Percentiles rank a stretch among this genome's conserved stretches.
These are phyloP conservation scores for Sporothrix inflata DNA, from an alignment of 2,329 filamentous ascomycete species.

Conservation along the genomic window DNA sequence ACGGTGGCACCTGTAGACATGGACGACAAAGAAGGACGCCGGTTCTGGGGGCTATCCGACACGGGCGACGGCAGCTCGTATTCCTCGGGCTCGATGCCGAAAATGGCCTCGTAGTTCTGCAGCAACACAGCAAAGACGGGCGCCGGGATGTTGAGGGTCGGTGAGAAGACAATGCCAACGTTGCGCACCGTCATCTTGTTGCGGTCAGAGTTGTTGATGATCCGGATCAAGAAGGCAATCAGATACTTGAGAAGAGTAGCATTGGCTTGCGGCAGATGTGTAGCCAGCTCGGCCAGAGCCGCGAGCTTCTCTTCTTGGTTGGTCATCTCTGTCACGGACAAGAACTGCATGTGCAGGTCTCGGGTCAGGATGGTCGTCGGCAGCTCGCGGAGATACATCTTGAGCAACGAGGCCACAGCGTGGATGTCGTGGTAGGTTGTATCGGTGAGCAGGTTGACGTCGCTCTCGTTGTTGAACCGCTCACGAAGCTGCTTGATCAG, in stretches of 20 bases:
- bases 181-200: slow-evolving; percentile 99
- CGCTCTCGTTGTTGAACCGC: slow-evolving; percentile 90
- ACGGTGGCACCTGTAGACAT: slow-evolving; percentile 18
- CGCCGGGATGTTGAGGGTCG: slow-evolving; percentile 92
- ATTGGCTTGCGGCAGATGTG: slow-evolving; percentile 78
- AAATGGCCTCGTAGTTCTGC: slow-evolving; percentile 86
- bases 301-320: slow-evolving; percentile 75
- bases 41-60: slow-evolving; percentile 40
- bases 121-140: slow-evolving; percentile 93
- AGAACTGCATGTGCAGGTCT: slow-evolving; percentile 86
- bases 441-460: slow-evolving; percentile 82
- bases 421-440: slow-evolving; percentile 93
- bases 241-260: slow-evolving; percentile 80
- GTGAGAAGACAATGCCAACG: slow-evolving; percentile 96
- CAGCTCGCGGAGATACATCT: slow-evolving; percentile 89
- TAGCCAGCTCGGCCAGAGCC: slow-evolving; percentile 76
- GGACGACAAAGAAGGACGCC: slow-evolving; percentile 35
- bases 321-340: slow-evolving; percentile 78
- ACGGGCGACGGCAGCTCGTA: slow-evolving; percentile 59
- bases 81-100: slow-evolving; percentile 70
- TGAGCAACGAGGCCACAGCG: slow-evolving; percentile 89
- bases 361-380: slow-evolving; percentile 89
- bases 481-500: slow-evolving; percentile 90
- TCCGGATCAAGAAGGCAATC: slow-evolving; percentile 84
- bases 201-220: slow-evolving; percentile 83